Evolutionary conservation across 352 stramenopile genomes (phyloP).

Genomic region (Phytophthora foliorum): DNA sequence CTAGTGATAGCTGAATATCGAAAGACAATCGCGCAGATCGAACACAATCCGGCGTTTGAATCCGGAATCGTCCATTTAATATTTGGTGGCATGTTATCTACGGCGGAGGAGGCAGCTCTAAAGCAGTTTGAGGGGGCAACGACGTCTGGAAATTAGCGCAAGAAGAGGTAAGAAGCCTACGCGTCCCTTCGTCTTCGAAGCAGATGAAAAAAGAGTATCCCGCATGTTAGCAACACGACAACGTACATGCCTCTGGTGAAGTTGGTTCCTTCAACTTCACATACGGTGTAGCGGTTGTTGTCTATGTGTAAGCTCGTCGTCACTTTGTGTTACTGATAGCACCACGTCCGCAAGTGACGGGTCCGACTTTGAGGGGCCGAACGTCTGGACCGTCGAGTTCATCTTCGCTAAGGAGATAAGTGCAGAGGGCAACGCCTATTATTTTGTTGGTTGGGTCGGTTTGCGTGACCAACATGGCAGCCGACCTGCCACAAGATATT

Average conservation of each 20-base stretch:
- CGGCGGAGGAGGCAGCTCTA: background rate
- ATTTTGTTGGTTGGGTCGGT: slow-evolving; percentile 11
- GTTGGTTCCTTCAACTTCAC: background rate
- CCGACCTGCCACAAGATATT: slow-evolving; percentile 12
- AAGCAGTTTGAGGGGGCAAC: background rate
- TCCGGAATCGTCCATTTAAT: slow-evolving; percentile 9
- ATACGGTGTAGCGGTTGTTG: background rate
- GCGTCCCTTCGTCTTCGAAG: background rate
- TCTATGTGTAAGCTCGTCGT: background rate
- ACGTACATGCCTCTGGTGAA: background rate
- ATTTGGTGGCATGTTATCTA: background rate
- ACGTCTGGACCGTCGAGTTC: slow-evolving; percentile 1
- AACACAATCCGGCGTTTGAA: slow-evolving; percentile 9
- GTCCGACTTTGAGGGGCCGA: slow-evolving; percentile 1
- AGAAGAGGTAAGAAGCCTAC: background rate
- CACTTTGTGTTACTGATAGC: background rate
- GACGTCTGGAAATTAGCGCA: background rate
- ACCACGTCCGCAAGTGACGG: slow-evolving; percentile 2
- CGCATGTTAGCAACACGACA: no score
- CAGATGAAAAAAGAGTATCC: background rate
- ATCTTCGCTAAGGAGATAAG: slow-evolving; percentile 13
- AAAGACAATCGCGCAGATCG: slow-evolving; percentile 4
- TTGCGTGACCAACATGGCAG: slow-evolving; percentile 1
- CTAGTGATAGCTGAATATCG: slow-evolving; percentile 9
- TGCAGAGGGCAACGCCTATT: background rate